Base-by-base conservation (phyloP, 1,284 basidiomycete genomes). In the Stereum hirsutum region DNA sequence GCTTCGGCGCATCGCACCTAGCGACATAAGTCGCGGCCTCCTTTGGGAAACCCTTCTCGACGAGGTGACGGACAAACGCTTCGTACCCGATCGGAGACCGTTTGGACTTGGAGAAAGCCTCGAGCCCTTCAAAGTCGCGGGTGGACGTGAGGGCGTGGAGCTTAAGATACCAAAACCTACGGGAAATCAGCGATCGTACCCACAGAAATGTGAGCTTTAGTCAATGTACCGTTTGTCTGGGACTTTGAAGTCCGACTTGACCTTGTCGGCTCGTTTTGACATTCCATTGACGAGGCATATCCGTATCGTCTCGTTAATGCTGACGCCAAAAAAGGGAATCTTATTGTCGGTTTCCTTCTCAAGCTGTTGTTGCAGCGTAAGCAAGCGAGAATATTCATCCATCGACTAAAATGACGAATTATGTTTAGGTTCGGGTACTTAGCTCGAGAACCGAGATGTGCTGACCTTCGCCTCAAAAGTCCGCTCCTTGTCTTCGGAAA, bases 21-120 rank as follows among this genome's bases (percentile, higher is more conserved):
- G 79, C 63, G 14, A 96, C 86, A 57, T 83, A 96, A 4, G 65
- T 50, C 0, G 77, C 66, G 1, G 89, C 93, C 55, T 94, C 82
- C 47, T 78, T 82, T 4, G 68, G 54, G 54, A 89, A 74, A 0
- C 83, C 86, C 42, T 79, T 78, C 40, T 78, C 69, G 17, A 89
- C 72, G 26, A 91, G 69, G 58, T 90, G 80, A 39, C 77, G 80
- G 15, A 96, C 93, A 59, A 95, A 96, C 0, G 88, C 79, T 58
- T 95, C 91, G 56, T 94, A 98, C 3, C 96, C 95, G 48, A 98
- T 96, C 1, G 96, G 94, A 58, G 87, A 91, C 52, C 89, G 80
- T 60, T 82, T 92, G 35, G 81, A 83, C 53, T 81, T 85, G 0
- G 90, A 78, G 57, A 96, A 94, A 0, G 70, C 57, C 44, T 96